These are phyloP conservation scores for Suillus subalutaceus DNA, from an alignment of 768 basidiomycete species.

Conservation along the genomic window DNA sequence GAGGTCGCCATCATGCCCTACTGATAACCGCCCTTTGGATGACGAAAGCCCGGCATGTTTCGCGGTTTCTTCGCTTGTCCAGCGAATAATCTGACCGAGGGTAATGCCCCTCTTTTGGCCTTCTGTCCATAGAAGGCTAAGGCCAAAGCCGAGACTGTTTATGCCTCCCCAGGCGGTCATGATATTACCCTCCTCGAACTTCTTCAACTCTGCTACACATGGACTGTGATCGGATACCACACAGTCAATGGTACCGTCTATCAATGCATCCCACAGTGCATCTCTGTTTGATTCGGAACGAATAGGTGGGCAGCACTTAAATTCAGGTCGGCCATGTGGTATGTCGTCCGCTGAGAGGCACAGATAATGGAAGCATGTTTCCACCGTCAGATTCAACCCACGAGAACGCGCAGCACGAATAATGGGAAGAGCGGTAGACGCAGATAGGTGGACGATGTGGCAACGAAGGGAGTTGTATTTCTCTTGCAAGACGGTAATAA, in stretches of 20 bases:
- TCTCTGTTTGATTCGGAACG: constrained; percentile 74
- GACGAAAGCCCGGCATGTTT: constrained; percentile 73
- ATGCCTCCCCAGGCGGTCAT: constrained; percentile 97
- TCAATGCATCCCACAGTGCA: constrained; percentile 77
- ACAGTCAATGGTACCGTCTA: constrained; percentile 84
- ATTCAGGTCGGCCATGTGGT: constrained; percentile 77
- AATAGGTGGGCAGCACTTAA: constrained; percentile 97
- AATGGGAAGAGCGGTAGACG: constrained; percentile 76
- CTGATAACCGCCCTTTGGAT: constrained; percentile 70
- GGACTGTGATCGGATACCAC: constrained; percentile 98
- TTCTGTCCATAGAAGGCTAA: constrained; percentile 91
- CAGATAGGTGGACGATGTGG: constrained; percentile 96
- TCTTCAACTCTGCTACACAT: constrained; percentile 82
- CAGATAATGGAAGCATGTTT: constrained; percentile 98
- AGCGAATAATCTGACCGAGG: constrained; percentile 67
- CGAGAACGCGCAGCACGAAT: constrained; percentile 69
- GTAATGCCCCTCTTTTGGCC: constrained; percentile 50
- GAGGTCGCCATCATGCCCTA: constrained; percentile 86
- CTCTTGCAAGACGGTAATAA: constrained; percentile 69
- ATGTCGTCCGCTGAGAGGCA: constrained; percentile 73
- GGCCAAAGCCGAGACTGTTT: constrained; percentile 85
- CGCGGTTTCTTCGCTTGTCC: constrained; percentile 77
- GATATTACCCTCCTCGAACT: constrained; percentile 73
- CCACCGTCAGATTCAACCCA: constrained; percentile 79
- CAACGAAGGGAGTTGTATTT: constrained; percentile 70